phyloP scores from a whole-genome alignment of 805 yeast species.

The Lachancea dasiensis region DNA sequence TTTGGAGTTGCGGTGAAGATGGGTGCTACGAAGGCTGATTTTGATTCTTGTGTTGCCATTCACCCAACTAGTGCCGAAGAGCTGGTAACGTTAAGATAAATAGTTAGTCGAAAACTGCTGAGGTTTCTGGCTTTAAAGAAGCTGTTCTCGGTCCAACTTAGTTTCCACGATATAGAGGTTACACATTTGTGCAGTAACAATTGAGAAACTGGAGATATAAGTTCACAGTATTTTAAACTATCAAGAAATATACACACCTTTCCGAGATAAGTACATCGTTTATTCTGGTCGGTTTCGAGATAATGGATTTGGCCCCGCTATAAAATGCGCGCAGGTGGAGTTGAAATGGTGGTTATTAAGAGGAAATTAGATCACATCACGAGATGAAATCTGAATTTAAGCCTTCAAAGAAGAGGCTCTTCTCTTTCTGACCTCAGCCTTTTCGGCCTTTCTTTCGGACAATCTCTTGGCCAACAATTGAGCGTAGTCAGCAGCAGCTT shows the following conservation, averaged over 20 bases:
- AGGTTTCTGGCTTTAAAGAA: neutral
- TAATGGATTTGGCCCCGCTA: slow-evolving; percentile 3
- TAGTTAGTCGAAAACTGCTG: neutral
- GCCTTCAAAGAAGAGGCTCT: slow-evolving; percentile 98
- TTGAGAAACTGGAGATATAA: slow-evolving; percentile 5
- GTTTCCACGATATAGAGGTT: too few species aligned
- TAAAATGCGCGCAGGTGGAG: neutral
- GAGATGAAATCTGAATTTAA: slow-evolving; percentile 34
- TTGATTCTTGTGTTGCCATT: slow-evolving; percentile 93
- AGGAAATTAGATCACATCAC: too few species aligned
- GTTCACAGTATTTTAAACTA: slow-evolving; percentile 13
- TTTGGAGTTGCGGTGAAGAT: slow-evolving; percentile 97
- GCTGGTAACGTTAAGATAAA: slow-evolving; percentile 60
- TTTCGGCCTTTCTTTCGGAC: slow-evolving; percentile 96
- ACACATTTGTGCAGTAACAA: too few species aligned
- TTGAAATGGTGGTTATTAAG: neutral
- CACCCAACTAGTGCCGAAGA: slow-evolving; percentile 99
- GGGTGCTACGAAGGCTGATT: slow-evolving; percentile 98
- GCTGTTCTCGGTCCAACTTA: too few species aligned
- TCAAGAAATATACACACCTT: slow-evolving; percentile 15
- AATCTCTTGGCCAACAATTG: slow-evolving; percentile 97
- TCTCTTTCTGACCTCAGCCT: slow-evolving; percentile 98
- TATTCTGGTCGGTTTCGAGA: slow-evolving; percentile 4
- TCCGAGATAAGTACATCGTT: slow-evolving; percentile 14
- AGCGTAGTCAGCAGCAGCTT: slow-evolving; percentile 99